Evolutionary conservation across 2,329 filamentous ascomycete species (phyloP), one percentile per base, ranked within the genome.

Genomic region (Rhynchosporium graminicola): DNA sequence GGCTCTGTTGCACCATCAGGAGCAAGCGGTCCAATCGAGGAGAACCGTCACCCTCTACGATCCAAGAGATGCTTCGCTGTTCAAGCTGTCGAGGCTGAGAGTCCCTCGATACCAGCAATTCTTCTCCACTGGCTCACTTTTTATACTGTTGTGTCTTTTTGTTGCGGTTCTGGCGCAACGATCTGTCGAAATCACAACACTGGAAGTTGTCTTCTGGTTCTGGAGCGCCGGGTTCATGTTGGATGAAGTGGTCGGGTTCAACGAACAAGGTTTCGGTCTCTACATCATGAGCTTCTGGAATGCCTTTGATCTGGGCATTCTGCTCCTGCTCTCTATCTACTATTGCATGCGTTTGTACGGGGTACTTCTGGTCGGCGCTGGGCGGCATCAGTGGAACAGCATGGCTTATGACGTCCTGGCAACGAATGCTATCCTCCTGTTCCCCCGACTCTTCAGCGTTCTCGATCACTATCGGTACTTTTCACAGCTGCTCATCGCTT

Each of bases 201-300:
- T 97, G 9, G 94, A 98, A 75, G 80, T 97, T 15, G 75, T 97
- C 12, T 97, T 98, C 77, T 98, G 94, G 94, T 91, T 97, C 75
- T 98, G 94, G 93, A 96, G 92, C 73, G 91, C 92, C 31, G 94
- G 94, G 0, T 97, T 96, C 76, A 96, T 97, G 92, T 85, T 97
- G 38, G 94, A 97, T 72, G 94, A 97, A 76, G 84, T 98, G 28
- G 92, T 97, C 20, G 93, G 93, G 10, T 97, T 97, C 80, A 97
- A 93, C 68, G 94, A 98, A 75, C 92, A 97, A 76, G 94, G 94
- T 2, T 97, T 97, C 74, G 93, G 92, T 43, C 84, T 98, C 36
- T 98, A 97, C 77, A 91, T 97, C 72, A 94, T 97, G 87, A 96
- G 92, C 74, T 95, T 97, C 75, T 97, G 94, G 94, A 97, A 97